Evolutionary conservation across 2,329 filamentous ascomycete species (phyloP).

Genomic region (Penicillium sclerotigenum): DNA sequence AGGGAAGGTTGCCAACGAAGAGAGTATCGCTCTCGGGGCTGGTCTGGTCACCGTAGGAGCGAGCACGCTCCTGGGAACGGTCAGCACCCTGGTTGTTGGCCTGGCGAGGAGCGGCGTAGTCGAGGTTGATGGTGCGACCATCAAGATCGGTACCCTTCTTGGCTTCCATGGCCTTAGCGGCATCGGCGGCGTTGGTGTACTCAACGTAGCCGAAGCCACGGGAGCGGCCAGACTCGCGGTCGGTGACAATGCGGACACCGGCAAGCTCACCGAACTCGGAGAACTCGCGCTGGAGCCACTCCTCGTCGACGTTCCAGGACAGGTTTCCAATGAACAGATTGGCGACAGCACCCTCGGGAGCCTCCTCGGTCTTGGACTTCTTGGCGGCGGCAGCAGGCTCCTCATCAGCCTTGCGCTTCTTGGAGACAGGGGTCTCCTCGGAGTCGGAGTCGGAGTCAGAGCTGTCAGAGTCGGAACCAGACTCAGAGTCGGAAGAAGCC

Average conservation of each 20-base stretch:
- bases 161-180: slow-evolving; percentile 67
- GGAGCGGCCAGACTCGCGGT: slow-evolving; percentile 75
- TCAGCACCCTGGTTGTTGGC: slow-evolving; percentile 49
- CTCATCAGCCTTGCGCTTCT: slow-evolving; percentile 52
- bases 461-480: slow-evolving; percentile 24
- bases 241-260: slow-evolving; percentile 76
- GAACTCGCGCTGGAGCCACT: slow-evolving; percentile 76
- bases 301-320: slow-evolving; percentile 86
- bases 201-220: slow-evolving; percentile 94
- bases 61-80: slow-evolving; percentile 53
- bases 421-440: slow-evolving; percentile 31
- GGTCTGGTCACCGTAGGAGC: slow-evolving; percentile 69
- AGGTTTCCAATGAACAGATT: slow-evolving; percentile 90
- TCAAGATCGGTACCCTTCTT: slow-evolving; percentile 74
- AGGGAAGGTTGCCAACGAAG: slow-evolving; percentile 88
- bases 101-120: slow-evolving; percentile 69
- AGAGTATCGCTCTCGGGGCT: slow-evolving; percentile 81
- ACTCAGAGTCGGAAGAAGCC: slow-evolving; percentile 27
- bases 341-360: slow-evolving; percentile 32
- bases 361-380: slow-evolving; percentile 61
- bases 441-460: slow-evolving; percentile 36
- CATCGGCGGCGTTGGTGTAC: slow-evolving; percentile 66
- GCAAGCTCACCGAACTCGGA: slow-evolving; percentile 70
- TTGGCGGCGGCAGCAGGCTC: slow-evolving; percentile 44
- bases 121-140: slow-evolving; percentile 71